phyloP scores from a whole-genome alignment of 495 filamentous ascomycete genomes.

The Geopyxis carbonaria region DNA sequence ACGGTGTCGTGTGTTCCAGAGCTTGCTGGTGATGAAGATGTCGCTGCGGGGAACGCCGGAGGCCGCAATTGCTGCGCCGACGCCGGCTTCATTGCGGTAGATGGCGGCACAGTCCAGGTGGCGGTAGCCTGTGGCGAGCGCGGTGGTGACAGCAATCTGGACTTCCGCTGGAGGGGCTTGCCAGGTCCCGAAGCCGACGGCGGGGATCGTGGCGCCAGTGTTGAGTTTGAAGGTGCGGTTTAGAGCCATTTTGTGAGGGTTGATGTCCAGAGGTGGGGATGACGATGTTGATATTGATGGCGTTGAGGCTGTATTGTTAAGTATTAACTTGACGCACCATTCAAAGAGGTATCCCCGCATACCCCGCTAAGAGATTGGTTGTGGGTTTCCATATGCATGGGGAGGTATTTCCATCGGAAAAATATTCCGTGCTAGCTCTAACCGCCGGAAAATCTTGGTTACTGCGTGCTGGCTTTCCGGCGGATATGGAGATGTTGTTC shows the following conservation, averaged over 20 bases:
- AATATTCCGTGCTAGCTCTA: too few relatives aligned
- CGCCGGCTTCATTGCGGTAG: constrained; percentile 69
- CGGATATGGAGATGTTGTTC: too few relatives aligned
- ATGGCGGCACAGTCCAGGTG: constrained; percentile 30
- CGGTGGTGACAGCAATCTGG: constrained; percentile 52
- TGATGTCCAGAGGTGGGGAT: too few relatives aligned
- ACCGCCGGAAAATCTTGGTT: too few relatives aligned
- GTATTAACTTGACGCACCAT: too few relatives aligned
- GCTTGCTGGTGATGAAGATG: constrained; percentile 52
- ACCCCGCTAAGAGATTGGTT: too few relatives aligned
- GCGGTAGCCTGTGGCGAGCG: constrained; percentile 56
- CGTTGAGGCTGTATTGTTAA: too few relatives aligned
- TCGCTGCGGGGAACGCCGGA: constrained; percentile 60
- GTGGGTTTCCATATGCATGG: too few relatives aligned
- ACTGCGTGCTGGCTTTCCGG: too few relatives aligned
- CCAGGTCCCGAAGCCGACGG: constrained; percentile 71
- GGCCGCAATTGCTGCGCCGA: constrained; percentile 59
- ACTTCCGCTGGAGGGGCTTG: constrained; percentile 50
- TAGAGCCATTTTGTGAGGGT: constrained; percentile 32
- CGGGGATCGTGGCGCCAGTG: constrained; percentile 34
- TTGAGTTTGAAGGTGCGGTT: background rate
- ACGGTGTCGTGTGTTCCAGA: constrained; percentile 32
- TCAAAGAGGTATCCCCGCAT: too few relatives aligned
- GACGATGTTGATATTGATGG: constrained; percentile 20
- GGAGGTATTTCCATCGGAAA: too few relatives aligned